Evolutionary conservation across 1,284 basidiomycete genomes (phyloP), one percentile per base, ranked within the genome.

Genomic region (Cutaneotrichosporon cutaneum): DNA sequence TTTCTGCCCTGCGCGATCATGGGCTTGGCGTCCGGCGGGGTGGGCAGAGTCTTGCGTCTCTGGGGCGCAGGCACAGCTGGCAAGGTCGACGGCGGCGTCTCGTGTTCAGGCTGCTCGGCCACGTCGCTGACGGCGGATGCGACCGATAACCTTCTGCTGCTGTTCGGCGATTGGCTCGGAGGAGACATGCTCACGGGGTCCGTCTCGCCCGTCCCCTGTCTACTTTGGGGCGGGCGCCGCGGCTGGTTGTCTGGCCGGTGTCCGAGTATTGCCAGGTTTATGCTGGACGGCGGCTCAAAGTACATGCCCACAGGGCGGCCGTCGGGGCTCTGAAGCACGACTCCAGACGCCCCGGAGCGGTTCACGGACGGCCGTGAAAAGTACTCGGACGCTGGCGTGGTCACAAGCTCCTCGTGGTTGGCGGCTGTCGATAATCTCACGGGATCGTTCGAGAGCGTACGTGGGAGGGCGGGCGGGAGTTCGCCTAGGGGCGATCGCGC

Each of bases 301-400:
- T 94, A 92, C 67, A 99, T 94, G 7, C 93, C 94, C 22, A 92
- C 87, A 0, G 93, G 90, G 65, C 93, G 87, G 0, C 95, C 95
- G 73, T 96, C 92, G 0, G 92, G 91, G 72, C 88, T 91, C 68
- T 94, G 92, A 56, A 99, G 89, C 48, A 98, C 85, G 22, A 97
- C 84, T 0, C 95, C 95, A 3, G 90, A 89, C 2, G 90, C 89
- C 0, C 90, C 89, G 0, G 90, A 89, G 87, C 47, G 56, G 6
- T 24, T 57, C 85, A 86, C 80, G 1, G 82, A 86, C 2, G 87
- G 83, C 64, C 89, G 86, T 5, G 90, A 86, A 72, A 98, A 97
- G 79, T 97, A 98, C 69, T 94, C 92, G 44, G 88, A 84, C 30
- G 87, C 87, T 18, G 94, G 92, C 0, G 87, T 84, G 9, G 85